Conservation (phyloP, 345 rosid species). For the Citrus trifoliata region DNA sequence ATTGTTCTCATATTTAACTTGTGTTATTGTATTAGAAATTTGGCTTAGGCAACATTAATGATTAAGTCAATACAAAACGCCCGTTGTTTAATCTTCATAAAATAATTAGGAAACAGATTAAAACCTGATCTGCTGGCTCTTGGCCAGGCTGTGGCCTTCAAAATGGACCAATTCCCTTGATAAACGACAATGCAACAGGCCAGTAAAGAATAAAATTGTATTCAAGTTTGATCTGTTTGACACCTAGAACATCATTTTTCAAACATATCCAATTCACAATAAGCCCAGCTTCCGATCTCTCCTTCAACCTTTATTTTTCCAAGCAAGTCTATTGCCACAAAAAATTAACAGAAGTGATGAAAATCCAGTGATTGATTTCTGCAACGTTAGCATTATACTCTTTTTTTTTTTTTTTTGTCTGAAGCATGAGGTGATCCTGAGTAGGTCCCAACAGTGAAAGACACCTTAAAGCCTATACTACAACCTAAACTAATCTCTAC, state of each 20-base stretch:
- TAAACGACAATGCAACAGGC: not conserved
- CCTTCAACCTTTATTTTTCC: not conserved
- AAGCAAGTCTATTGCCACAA: not conserved
- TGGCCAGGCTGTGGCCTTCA: slow-evolving; percentile 8
- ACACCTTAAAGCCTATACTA: too few relatives aligned
- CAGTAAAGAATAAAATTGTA: not conserved
- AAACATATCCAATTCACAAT: not conserved
- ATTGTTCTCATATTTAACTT: too few relatives aligned
- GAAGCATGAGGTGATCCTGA: too few relatives aligned
- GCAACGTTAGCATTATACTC: not conserved
- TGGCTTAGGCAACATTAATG: too few relatives aligned
- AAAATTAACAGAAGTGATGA: not conserved
- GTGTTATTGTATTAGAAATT: too few relatives aligned
- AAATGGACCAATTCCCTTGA: not conserved
- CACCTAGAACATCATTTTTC: slow-evolving; percentile 7
- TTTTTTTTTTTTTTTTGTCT: too few relatives aligned
- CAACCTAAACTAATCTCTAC: accelerated
- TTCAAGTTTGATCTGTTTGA: not conserved
- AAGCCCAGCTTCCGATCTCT: not conserved
- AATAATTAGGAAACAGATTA: too few relatives aligned
- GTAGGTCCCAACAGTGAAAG: too few relatives aligned
- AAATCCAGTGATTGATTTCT: not conserved
- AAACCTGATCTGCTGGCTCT: not conserved
- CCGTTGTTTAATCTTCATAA: too few relatives aligned
- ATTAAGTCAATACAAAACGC: too few relatives aligned